Evolutionary conservation across 1,284 basidiomycete genomes (phyloP), one percentile per base, ranked within the genome.

Genomic region (Afroboletus lepidellus): DNA sequence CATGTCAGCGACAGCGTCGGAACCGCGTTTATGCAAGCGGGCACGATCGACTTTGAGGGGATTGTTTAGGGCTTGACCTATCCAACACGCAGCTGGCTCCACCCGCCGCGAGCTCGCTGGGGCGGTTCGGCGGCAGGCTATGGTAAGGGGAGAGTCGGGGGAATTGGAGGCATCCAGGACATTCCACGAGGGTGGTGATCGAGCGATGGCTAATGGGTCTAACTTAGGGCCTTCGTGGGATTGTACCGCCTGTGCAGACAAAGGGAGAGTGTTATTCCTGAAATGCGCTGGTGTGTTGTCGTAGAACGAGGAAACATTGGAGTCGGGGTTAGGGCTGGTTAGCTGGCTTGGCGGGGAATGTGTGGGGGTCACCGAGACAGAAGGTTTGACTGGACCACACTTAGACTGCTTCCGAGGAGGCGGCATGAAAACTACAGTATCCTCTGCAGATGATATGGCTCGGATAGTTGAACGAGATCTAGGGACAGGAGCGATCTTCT

Each of bases 111-210:
- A 18, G 11, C 15, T 41, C 29, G 43, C 36, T 3, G 41, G 27
- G 34, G 25, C 11, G 38, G 38, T 20, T 9, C 33, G 50, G 23
- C 21, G 36, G 18, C 23, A 29, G 3, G 45, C 16, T 34, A 12
- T 20, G 8, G 12, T 24, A 15, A 21, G 5, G 21, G 11, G 15
- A 16, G 18, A 6, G 16, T 44, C 18, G 16, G 15, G 7, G 39
- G 15, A 16, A 25, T 29, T 34, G 29, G 24, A 24, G 34, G 21
- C 11, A n/a, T 54, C 51, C 15, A 58, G 36, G 13, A 13, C 24
- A 6, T 43, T 58, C 69, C 69, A 68, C 4, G 64, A 53, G 21
- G 67, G 69, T 3, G 69, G 67, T 9, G 50, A 38, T 44, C 69
- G 60, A 44, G 60, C 58, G 33, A 68, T 24, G 41, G 66, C 69